These are phyloP conservation scores for Massariosphaeria phaeospora DNA, from an alignment of 495 filamentous ascomycete species.

Conservation along the genomic window DNA sequence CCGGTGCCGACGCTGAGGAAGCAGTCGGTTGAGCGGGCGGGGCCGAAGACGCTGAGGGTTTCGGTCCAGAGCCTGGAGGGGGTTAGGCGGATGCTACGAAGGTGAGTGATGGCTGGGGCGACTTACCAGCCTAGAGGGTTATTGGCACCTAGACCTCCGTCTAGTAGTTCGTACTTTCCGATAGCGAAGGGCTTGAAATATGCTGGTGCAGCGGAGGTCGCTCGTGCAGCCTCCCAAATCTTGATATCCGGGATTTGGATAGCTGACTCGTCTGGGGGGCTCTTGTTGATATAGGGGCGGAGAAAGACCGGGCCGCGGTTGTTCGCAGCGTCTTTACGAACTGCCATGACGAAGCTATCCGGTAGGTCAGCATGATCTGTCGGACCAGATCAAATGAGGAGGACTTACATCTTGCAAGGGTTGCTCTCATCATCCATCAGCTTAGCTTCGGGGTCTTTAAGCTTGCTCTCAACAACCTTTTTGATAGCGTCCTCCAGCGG, in stretches of 20 bases:
- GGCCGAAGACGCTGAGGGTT: neutral
- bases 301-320: neutral
- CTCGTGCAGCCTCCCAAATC: slow-evolving; percentile 44
- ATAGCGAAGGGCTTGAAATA: slow-evolving; percentile 8
- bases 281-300: neutral
- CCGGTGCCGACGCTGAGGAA: neutral
- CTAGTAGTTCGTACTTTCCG: slow-evolving; percentile 37
- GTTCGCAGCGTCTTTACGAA: neutral
- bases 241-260: neutral
- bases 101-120: neutral
- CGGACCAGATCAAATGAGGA: neutral
- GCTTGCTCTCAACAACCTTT: neutral
- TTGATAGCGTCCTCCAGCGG: neutral
- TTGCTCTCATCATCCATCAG: neutral
- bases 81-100: neutral
- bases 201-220: slow-evolving; percentile 3
- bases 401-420: neutral
- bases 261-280: neutral
- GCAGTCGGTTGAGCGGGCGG: neutral
- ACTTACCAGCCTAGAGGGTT: slow-evolving; percentile 42
- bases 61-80: neutral
- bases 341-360: neutral
- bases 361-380: neutral
- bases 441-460: neutral
- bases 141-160: slow-evolving; percentile 43